Evolutionary conservation across 2,329 filamentous ascomycete species (phyloP).

Genomic region (Talaromyces islandicus): DNA sequence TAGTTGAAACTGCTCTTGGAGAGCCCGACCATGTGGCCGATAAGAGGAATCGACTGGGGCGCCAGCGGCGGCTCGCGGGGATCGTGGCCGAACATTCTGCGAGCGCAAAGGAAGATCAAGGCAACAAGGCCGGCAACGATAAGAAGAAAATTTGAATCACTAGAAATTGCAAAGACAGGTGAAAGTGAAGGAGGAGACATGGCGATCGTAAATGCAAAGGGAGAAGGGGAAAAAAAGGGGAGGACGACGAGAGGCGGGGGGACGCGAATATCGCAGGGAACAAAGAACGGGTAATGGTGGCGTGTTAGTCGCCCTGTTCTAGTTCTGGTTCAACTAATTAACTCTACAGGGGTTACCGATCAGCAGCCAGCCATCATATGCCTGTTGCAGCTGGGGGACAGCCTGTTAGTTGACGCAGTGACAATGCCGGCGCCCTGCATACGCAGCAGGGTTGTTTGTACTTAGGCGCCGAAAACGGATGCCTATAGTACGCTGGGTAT

Average conservation of each 20-base stretch:
- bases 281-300: not conserved
- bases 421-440: no score
- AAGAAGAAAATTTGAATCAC: not conserved
- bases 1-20: not conserved
- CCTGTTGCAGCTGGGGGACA: no score
- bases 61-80: not conserved
- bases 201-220: not conserved
- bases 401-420: no score
- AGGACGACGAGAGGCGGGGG: not conserved
- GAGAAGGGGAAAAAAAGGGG: no score
- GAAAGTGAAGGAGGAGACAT: not conserved
- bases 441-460: no score
- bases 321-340: no score
- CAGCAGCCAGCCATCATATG: no score
- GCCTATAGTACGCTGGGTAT: no score
- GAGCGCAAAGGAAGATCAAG: not conserved
- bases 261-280: not conserved
- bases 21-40: conserved; percentile 1
- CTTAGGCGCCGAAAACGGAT: no score
- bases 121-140: not conserved
- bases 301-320: no score
- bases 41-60: not conserved
- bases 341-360: no score
- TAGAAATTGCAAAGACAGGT: not conserved
- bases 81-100: not conserved